These are phyloP conservation scores for Eucalyptus virginea DNA, from an alignment of 345 rosid genomes.

Conservation along the genomic window DNA sequence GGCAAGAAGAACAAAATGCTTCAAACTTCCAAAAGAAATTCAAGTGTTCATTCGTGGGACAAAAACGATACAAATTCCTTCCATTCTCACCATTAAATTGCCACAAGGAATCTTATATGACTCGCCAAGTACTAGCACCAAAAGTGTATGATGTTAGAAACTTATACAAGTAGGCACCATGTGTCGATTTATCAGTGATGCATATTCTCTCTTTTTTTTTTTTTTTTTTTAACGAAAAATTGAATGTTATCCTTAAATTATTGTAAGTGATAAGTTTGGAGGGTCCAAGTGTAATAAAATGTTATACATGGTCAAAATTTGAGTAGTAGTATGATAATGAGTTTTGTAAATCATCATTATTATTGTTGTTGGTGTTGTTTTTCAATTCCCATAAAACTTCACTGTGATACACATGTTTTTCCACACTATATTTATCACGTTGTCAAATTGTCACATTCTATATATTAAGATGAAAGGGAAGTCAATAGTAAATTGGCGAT, in stretches of 20 bases:
- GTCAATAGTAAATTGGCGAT: background rate
- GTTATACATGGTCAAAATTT: background rate
- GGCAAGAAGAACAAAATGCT: background rate
- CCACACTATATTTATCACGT: background rate
- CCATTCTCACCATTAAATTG: background rate
- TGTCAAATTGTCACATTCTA: background rate
- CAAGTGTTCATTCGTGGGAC: background rate
- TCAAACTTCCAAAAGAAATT: background rate
- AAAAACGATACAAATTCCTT: background rate
- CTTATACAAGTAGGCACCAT: background rate
- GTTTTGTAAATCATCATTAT: background rate
- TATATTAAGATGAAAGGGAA: background rate
- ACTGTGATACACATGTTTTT: background rate
- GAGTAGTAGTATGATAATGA: background rate
- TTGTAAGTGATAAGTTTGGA: background rate
- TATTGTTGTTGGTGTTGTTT: background rate
- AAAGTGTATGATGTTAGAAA: background rate
- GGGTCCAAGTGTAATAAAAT: background rate
- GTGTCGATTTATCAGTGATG: background rate
- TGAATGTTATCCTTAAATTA: background rate
- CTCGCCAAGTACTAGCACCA: background rate
- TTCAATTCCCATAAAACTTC: background rate
- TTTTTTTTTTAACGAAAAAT: background rate
- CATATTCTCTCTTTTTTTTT: background rate
- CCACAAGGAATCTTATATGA: background rate